Evolutionary conservation across 1,284 basidiomycete species (phyloP).

Genomic region (Boletellus deceptivus): DNA sequence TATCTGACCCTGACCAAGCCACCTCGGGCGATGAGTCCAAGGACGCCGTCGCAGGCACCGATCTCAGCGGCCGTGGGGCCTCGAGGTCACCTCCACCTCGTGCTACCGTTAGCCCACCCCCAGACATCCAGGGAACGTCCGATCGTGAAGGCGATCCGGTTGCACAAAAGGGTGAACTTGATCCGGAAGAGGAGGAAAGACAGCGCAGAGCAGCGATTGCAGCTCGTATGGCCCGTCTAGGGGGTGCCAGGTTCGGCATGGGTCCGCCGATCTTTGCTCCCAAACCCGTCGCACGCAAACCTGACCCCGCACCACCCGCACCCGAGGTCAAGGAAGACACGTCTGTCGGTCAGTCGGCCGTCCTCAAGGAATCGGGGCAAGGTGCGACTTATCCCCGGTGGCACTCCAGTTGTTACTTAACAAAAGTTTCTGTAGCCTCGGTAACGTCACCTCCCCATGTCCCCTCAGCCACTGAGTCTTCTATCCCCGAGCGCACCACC

Average conservation of each 20-base stretch:
- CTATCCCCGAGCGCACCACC: constrained; percentile 1
- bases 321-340: constrained; percentile 16
- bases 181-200: constrained; percentile 76
- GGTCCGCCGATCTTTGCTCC: constrained; percentile 63
- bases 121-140: constrained; percentile 8
- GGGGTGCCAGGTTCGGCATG: constrained; percentile 84
- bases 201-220: constrained; percentile 79
- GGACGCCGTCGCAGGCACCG: constrained; percentile 20
- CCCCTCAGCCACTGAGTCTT: not conserved
- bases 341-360: constrained; percentile 6
- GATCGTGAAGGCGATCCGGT: constrained; percentile 22
- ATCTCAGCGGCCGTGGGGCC: constrained; percentile 23
- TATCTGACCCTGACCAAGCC: constrained; percentile 22
- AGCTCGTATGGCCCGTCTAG: constrained; percentile 86
- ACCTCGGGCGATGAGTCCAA: constrained; percentile 41
- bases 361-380: constrained; percentile 13
- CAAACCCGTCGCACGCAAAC: constrained; percentile 39
- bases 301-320: constrained; percentile 6
- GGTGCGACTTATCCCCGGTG: constrained; percentile 11
- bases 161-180: constrained; percentile 41
- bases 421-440: constrained; percentile 5
- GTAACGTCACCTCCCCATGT: constrained; percentile 15
- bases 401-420: constrained; percentile 7
- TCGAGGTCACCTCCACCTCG: constrained; percentile 31
- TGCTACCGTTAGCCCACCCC: constrained; percentile 14